Evolutionary conservation across 129 eudicot genomes (phyloP), one percentile per base, ranked within the genome.

Genomic region (Centella asiatica): DNA sequence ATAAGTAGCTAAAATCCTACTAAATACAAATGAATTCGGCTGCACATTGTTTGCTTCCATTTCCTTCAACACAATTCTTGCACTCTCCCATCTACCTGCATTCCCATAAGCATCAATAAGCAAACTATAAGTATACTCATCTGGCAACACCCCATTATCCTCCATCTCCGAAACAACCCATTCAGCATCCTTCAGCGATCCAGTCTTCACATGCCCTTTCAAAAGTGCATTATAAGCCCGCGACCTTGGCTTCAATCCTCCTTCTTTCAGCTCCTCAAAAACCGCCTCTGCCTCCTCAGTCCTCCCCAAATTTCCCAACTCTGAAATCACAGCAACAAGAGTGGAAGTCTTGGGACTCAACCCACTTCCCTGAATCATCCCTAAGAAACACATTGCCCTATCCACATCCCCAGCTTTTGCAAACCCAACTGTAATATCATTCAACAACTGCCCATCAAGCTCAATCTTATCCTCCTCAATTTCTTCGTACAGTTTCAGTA

Each of bases 61-160:
- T 60, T 87, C 98, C 64, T 87, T 92, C 81, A 92, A 78, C 68
- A 92, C 96, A 22, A 92, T 87, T 47, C 95, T 87, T 0, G 98
- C 98, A 60, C 96, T 92, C 82, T 92, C 98, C 95, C 95, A 92
- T 74, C 98, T 75, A 4, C 98, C 96, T 0, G 94, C 96, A 69
- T 84, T 78, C 31, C 84, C 96, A 70, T 92, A 92, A 6, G 98
- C 98, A 66, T 87, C 96, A 27, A 92, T 92, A 48, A 92, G 75
- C 46, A 82, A 71, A 37, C 98, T 78, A 70, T 92, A 92, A 0
- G 98, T 92, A 56, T 81, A 74, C 55, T 87, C 95, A 70, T 92
- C 98, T 0, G 98, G 90, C 3, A 46, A 62, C 48, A 92, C 90
- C 66, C 86, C 96, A 25, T 76, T 72, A 75, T 71, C 74, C 78